Percentiles rank a stretch among this genome's conserved stretches.
Conservation (phyloP, 164 flowering plant species). For the Platanus orientalis region DNA sequence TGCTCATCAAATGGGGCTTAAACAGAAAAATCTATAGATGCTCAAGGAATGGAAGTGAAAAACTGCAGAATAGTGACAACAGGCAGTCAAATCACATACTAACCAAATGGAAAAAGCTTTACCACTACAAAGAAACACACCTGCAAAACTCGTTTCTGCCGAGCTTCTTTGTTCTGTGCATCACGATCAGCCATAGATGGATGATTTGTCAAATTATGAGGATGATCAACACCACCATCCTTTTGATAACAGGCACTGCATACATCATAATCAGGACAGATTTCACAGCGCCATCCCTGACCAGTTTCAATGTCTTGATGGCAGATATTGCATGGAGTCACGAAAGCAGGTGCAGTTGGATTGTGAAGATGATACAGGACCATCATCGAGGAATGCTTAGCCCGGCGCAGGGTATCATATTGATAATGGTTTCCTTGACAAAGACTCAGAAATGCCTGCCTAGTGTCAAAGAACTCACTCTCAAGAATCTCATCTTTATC, state of each 20-base stretch:
- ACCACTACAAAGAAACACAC: conserved; percentile 27
- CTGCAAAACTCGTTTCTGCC: conserved; percentile 85
- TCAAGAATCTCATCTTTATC: conserved; percentile 96
- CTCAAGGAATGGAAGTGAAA: background rate
- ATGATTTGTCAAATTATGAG: conserved; percentile 87
- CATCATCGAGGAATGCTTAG: conserved; percentile 99
- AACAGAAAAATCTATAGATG: too few species aligned
- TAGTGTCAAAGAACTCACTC: conserved; percentile 97
- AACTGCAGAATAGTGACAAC: background rate
- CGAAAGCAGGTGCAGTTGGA: conserved; percentile 99
- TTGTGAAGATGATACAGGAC: conserved; percentile 98
- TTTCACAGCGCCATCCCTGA: conserved; percentile 98
- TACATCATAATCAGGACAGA: conserved; percentile 94
- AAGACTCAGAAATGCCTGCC: conserved; percentile 96
- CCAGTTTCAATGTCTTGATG: conserved; percentile 89
- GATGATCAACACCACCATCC: conserved; percentile 82
- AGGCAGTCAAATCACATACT: too few species aligned
- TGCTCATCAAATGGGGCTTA: background rate
- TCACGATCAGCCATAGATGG: conserved; percentile 84
- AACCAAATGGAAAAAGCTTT: too few species aligned
- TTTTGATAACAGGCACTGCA: conserved; percentile 84
- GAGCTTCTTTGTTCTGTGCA: conserved; percentile 95
- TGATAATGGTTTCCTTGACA: conserved; percentile 99
- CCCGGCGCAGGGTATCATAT: conserved; percentile 96
- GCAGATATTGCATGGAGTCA: conserved; percentile 80